phyloP scores from a whole-genome alignment of 768 basidiomycete genomes.

The Rubroboletus pulcherrimus region DNA sequence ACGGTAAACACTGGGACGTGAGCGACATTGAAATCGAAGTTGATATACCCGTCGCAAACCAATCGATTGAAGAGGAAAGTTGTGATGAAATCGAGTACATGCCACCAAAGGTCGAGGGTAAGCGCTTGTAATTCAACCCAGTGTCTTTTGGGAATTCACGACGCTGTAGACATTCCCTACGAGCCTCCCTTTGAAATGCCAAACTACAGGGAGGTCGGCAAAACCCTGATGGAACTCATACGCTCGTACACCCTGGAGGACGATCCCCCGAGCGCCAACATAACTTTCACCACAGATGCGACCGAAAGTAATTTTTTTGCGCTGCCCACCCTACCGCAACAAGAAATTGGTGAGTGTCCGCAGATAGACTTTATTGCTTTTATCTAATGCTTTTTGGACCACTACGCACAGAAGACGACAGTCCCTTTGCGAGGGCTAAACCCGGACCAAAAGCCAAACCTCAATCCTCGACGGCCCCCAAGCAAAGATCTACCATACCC shows the following conservation, averaged over 20 bases:
- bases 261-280: slow-evolving; percentile 12
- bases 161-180: slow-evolving; percentile 36
- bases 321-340: slow-evolving; percentile 13
- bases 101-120: slow-evolving; percentile 50
- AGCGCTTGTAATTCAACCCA: slow-evolving; percentile 14
- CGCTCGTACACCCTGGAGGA: slow-evolving; percentile 37
- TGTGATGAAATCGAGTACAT: slow-evolving; percentile 53
- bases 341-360: slow-evolving; percentile 22
- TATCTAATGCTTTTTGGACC: not conserved
- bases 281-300: slow-evolving; percentile 19
- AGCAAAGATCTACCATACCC: not conserved
- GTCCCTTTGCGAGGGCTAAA: slow-evolving; percentile 24
- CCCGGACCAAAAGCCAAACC: slow-evolving; percentile 6
- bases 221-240: slow-evolving; percentile 33
- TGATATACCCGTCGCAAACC: slow-evolving; percentile 18
- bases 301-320: slow-evolving; percentile 24
- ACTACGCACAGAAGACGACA: slow-evolving; percentile 23
- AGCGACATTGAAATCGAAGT: slow-evolving; percentile 49
- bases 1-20: slow-evolving; percentile 74
- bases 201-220: slow-evolving; percentile 43
- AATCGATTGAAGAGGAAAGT: slow-evolving; percentile 30
- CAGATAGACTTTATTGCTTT: not conserved
- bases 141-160: slow-evolving; percentile 1
- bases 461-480: not conserved
- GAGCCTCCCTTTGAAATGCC: slow-evolving; percentile 49